Evolutionary conservation across 768 basidiomycete species (phyloP), one percentile per base, ranked within the genome.

Genomic region (Lentinula raphanica): DNA sequence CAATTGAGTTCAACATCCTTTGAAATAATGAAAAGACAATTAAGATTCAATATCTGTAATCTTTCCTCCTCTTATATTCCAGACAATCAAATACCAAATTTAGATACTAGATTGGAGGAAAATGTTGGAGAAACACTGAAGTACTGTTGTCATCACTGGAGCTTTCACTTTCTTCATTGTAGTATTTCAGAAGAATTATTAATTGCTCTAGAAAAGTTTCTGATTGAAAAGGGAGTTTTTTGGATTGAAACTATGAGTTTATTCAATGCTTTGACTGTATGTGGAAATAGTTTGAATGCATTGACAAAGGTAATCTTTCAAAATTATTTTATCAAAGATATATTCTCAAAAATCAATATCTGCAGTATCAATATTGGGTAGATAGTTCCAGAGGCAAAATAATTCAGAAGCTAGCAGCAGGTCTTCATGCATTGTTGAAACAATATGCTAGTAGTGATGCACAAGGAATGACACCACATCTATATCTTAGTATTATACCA

Each of bases 41-140:
- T 60, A 4, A 31, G n/a, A 21, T 60, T 60, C 54, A 60, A 60
- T 29, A 60, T 60, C 15, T 60, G 59, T 23, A 21, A 56, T 31
- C 46, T 60, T 17, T 35, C 31, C 5, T 60, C 54, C 5, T 60
- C 59, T 0, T 56, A 44, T 42, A 9, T 46, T 15, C 8, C 32
- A 7, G 54, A 60, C 27, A 15, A 3, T 11, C 54, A 60, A n/a
- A 54, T 60, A 0, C 12, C 3, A 7, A 32, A 45, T 6, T 25
- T 45, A 13, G 7, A 19, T 17, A 31, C 19, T 27, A 35, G n/a
- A 15, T 11, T 51, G 6, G 21, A 31, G 8, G 19, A 49, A 35
- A 46, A 48, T 11, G 49, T 60, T 36, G 32, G 28, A 9, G 29
- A 38, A n/a, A 28, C 40, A 15, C 12, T 60, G 3, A 27, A 45